Conservation (phyloP, 257 asterid species). For the Solanum etuberosum region DNA sequence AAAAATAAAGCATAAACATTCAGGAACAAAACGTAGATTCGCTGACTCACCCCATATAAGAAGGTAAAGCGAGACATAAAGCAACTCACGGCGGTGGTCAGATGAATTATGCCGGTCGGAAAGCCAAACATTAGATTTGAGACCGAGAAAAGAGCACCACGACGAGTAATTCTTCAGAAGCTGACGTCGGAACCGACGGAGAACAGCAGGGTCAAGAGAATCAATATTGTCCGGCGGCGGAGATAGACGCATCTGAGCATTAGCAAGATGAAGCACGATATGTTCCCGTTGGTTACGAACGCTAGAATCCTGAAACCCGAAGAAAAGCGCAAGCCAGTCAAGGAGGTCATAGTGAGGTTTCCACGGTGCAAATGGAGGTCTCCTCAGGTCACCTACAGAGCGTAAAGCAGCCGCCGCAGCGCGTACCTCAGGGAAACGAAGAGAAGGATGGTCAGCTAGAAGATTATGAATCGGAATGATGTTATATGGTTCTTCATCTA, state of each 20-base stretch:
- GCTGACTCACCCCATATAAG: constrained; percentile 98
- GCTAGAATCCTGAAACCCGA: constrained; percentile 77
- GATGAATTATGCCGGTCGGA: constrained; percentile 43
- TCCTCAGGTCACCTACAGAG: constrained; percentile 77
- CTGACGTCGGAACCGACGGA: constrained; percentile 71
- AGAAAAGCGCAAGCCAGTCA: constrained; percentile 83
- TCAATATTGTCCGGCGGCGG: constrained; percentile 96
- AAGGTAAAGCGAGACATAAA: constrained; percentile 70
- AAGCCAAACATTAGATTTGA: constrained; percentile 75
- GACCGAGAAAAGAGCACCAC: constrained; percentile 84
- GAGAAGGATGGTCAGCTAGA: constrained; percentile 90
- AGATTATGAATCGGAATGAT: constrained; percentile 80
- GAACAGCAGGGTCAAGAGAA: constrained; percentile 64
- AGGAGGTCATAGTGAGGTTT: constrained; percentile 67
- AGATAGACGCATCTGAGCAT: constrained; percentile 92
- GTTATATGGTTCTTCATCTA: constrained; percentile 36
- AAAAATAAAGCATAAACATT: constrained; percentile 69
- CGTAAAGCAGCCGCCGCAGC: constrained; percentile 79
- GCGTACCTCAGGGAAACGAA: constrained; percentile 89
- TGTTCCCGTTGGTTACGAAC: constrained; percentile 89
- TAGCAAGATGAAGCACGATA: constrained; percentile 73
- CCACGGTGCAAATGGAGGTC: constrained; percentile 72
- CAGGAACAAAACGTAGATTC: constrained; percentile 85
- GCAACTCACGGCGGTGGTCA: constrained; percentile 78
- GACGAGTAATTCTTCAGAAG: constrained; percentile 56